phyloP scores from a whole-genome alignment of 1,139 yeast genomes.

The Candida sanyaensis region DNA sequence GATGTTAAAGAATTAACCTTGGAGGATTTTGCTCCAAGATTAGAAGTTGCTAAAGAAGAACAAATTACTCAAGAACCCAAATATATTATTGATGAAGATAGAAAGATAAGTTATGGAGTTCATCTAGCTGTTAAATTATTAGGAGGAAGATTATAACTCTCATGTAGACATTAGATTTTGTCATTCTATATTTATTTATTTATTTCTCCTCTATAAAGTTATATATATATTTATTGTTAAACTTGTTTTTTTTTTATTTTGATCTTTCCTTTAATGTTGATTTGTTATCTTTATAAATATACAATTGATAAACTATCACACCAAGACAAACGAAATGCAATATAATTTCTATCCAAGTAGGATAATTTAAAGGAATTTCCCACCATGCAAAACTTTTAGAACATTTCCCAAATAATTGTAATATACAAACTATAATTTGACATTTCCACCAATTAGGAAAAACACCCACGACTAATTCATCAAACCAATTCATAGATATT shows the following conservation, averaged over 20 bases:
- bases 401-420: neutral
- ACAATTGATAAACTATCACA: constrained; percentile 14
- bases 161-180: neutral
- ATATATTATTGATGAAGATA: constrained; percentile 50
- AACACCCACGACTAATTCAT: constrained; percentile 19
- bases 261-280: constrained; percentile 7
- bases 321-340: constrained; percentile 9
- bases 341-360: constrained; percentile 20
- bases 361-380: constrained; percentile 26
- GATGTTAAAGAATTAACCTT: constrained; percentile 54
- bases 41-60: constrained; percentile 14
- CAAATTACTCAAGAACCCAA: constrained; percentile 20
- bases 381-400: constrained; percentile 20
- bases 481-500: constrained; percentile 28
- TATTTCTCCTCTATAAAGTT: neutral
- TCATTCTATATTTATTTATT: neutral
- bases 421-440: neutral
- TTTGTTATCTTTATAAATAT: constrained; percentile 12
- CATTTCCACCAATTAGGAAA: constrained; percentile 13
- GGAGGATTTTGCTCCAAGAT: constrained; percentile 56
- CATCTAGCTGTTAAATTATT: constrained; percentile 63
- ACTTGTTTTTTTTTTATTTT: neutral
- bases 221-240: neutral
- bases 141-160: constrained; percentile 59
- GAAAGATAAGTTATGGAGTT: constrained; percentile 61